Base-by-base conservation (phyloP, 768 basidiomycete genomes). In the Hypsizygus marmoreus region DNA sequence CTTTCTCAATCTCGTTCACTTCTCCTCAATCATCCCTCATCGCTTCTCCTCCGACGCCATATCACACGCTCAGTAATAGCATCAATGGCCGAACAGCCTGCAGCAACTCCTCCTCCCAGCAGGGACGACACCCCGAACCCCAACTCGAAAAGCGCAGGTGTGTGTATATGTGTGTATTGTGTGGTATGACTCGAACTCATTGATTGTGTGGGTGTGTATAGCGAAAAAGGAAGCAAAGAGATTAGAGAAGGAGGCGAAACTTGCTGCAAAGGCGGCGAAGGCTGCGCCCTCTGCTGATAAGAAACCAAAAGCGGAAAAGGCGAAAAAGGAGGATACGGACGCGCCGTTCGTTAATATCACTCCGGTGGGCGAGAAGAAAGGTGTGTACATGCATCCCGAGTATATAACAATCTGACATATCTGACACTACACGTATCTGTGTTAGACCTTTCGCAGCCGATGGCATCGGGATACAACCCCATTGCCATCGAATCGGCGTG, bases 391-490 rank as follows among this genome's bases (percentile, higher is more conserved):
- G n/a, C 43, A 25, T 40, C 5, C 22, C 16, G 11, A 16, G 20
- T 24, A 14, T 10, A n/a, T 24, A 12, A 22, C 13, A 37, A 26
- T 12, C 3, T 12, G 31, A 4, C 10, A 19, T 24, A 8, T 36
- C 33, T 37, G 34, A 38, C 23, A 41, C 25, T 51, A 11, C 40
- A 47, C 31, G 47, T 34, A 19, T 16, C 23, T 48, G n/a, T 2
- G 14, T 13, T 45, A 95, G 95, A 97, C 68, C 73, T 97, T 45
- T 79, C 88, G 2, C 75, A 83, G 49, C 85, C 91, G 3, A 95
- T 99, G 89, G 80, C 89, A 1, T 75, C 79, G n/a, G 91, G 89
- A 3, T 99, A 98, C 70, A 94, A 98, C 64, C 95, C 97, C 6
- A 86, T 90, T 53, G 89, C 90, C 25, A 88, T 98, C 47, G 95